These are phyloP conservation scores for Naganishia sp. DNA, from an alignment of 1,284 basidiomycete genomes.

Conservation along the genomic window DNA sequence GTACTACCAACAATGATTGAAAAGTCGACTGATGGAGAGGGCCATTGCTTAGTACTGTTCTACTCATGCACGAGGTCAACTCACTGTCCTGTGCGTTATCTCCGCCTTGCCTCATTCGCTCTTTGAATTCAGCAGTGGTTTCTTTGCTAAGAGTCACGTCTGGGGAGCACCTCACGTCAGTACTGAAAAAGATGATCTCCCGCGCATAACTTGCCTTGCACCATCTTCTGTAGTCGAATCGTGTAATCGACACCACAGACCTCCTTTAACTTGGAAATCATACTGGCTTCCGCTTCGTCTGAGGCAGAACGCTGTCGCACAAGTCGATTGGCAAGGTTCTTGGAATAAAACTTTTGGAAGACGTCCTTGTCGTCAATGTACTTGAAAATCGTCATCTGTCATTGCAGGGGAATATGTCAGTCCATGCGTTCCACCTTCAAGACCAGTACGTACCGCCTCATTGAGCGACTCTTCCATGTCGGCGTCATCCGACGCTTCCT, in stretches of 20 bases:
- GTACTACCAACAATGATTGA: constrained; percentile 91
- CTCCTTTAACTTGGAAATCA: constrained; percentile 99
- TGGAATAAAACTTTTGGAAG: constrained; percentile 99
- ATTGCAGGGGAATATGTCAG: constrained; percentile 23
- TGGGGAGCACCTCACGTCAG: constrained; percentile 43
- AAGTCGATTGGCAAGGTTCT: constrained; percentile 91
- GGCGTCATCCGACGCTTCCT: constrained; percentile 81
- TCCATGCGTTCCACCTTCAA: background rate
- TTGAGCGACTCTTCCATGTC: constrained; percentile 87
- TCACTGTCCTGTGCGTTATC: constrained; percentile 27
- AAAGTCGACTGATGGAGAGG: constrained; percentile 67
- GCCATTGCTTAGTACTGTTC: background rate
- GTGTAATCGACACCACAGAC: constrained; percentile 99
- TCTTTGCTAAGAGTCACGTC: constrained; percentile 97
- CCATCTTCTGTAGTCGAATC: constrained; percentile 97
- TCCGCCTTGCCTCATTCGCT: constrained; percentile 65
- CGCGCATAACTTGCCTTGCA: constrained; percentile 67
- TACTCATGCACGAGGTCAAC: background rate
- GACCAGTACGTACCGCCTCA: constrained; percentile 69
- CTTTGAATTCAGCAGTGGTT: constrained; percentile 94
- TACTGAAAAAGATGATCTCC: background rate
- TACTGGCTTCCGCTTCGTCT: constrained; percentile 94
- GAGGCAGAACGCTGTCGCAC: constrained; percentile 91
- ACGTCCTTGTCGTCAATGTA: constrained; percentile 99
- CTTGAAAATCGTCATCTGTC: constrained; percentile 95